Percentiles rank a stretch among this genome's conserved stretches.
phyloP scores from a whole-genome alignment of 148 eudicot species.

The Cornus controversa region DNA sequence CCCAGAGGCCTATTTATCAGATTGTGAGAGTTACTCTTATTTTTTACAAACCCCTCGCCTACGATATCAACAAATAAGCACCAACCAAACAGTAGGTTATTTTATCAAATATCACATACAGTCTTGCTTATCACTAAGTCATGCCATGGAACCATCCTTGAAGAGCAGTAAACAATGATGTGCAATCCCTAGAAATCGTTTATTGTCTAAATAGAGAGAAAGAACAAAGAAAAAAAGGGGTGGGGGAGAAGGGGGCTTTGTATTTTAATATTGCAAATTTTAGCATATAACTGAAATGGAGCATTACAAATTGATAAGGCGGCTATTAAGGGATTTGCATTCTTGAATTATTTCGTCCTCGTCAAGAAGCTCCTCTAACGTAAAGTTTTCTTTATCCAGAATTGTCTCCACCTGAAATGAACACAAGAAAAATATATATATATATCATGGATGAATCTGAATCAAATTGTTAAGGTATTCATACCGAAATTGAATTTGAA shows the following conservation, averaged over 20 bases:
- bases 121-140: not conserved
- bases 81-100: not conserved
- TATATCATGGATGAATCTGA: not conserved
- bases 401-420: slow-evolving; percentile 80
- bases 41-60: not conserved
- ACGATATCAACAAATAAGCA: not conserved
- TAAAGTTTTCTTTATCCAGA: slow-evolving; percentile 76
- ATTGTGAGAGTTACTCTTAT: too few species aligned
- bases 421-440: not conserved
- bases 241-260: not conserved
- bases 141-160: not conserved
- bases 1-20: too few species aligned
- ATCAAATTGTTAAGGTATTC: not conserved
- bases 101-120: not conserved
- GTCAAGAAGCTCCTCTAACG: slow-evolving; percentile 91
- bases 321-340: slow-evolving; percentile 92
- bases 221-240: too few species aligned
- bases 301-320: slow-evolving; percentile 81
- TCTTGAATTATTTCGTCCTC: slow-evolving; percentile 97
- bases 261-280: not conserved
- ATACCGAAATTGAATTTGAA: too few species aligned
- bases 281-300: not conserved
- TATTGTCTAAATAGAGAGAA: not conserved
- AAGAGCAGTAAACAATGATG: not conserved
- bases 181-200: not conserved